phyloP scores from a whole-genome alignment of 2,329 filamentous ascomycete species.

The Neurospora crassa region DNA sequence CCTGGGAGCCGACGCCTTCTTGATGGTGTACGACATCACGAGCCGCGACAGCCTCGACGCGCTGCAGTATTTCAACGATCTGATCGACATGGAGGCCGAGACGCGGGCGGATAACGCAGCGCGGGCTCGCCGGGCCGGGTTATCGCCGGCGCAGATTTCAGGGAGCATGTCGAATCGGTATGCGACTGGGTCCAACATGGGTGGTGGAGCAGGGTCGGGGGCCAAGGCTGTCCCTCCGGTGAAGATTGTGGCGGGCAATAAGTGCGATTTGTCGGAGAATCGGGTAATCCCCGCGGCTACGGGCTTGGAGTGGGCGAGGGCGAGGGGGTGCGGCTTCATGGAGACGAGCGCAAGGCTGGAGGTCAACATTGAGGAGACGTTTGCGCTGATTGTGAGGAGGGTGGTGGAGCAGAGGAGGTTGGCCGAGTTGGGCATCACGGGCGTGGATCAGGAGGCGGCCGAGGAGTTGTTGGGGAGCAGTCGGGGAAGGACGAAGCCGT shows the following conservation, averaged over 20 bases:
- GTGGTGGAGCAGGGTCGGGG: conserved; percentile 25
- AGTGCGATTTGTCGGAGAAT: conserved; percentile 67
- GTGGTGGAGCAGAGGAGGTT: conserved; percentile 48
- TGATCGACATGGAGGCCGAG: conserved; percentile 77
- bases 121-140: conserved; percentile 38
- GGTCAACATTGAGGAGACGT: conserved; percentile 85
- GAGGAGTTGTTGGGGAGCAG: conserved; percentile 29
- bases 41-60: conserved; percentile 56
- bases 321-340: conserved; percentile 73
- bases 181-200: conserved; percentile 6
- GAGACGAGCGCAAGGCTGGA: conserved; percentile 76
- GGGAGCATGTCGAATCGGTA: conserved; percentile 15
- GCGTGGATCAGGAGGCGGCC: conserved; percentile 18
- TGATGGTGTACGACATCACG: conserved; percentile 84
- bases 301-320: conserved; percentile 69
- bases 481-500: conserved; percentile 47
- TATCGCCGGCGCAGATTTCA: conserved; percentile 23
- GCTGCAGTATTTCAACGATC: conserved; percentile 69
- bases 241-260: conserved; percentile 80
- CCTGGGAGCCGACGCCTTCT: conserved; percentile 70
- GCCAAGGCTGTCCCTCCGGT: conserved; percentile 56
- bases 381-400: conserved; percentile 57
- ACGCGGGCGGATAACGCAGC: conserved; percentile 53
- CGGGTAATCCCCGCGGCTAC: conserved; percentile 59
- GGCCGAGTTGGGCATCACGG: conserved; percentile 37